Evolutionary conservation across 257 asterid genomes (phyloP).

Genomic region (Sherardia arvensis): DNA sequence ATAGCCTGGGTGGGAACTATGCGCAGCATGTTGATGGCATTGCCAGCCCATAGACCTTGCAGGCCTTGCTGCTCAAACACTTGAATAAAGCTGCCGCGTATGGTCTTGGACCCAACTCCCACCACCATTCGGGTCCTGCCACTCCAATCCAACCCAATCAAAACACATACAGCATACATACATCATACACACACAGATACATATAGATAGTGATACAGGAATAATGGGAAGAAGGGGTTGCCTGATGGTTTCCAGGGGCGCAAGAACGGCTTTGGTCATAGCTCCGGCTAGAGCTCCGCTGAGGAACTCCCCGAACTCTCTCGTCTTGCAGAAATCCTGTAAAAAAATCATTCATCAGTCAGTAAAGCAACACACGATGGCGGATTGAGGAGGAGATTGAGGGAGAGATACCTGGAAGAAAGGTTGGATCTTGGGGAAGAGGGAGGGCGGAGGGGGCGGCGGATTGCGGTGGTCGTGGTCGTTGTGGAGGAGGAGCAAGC

Average conservation of each 20-base stretch:
- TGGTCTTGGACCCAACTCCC: conserved; percentile 76
- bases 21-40: conserved; percentile 83
- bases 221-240: too few species aligned
- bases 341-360: neutral
- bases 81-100: conserved; percentile 65
- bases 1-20: conserved; percentile 92
- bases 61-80: conserved; percentile 78
- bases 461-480: neutral
- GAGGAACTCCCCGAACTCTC: conserved; percentile 86
- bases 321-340: conserved; percentile 47
- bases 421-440: neutral
- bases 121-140: conserved; percentile 98
- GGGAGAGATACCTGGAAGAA: neutral
- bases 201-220: too few species aligned
- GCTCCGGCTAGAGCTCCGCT: conserved; percentile 98
- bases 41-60: conserved; percentile 98
- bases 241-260: conserved; percentile 99
- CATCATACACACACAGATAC: too few species aligned
- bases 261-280: conserved; percentile 94
- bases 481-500: conserved; percentile 5
- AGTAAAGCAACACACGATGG: too few species aligned
- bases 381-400: too few species aligned
- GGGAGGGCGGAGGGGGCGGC: neutral
- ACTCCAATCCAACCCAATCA: too few species aligned
- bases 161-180: too few species aligned